Evolutionary conservation across 306 rosid genomes (phyloP).

Genomic region (Rosa rugosa): DNA sequence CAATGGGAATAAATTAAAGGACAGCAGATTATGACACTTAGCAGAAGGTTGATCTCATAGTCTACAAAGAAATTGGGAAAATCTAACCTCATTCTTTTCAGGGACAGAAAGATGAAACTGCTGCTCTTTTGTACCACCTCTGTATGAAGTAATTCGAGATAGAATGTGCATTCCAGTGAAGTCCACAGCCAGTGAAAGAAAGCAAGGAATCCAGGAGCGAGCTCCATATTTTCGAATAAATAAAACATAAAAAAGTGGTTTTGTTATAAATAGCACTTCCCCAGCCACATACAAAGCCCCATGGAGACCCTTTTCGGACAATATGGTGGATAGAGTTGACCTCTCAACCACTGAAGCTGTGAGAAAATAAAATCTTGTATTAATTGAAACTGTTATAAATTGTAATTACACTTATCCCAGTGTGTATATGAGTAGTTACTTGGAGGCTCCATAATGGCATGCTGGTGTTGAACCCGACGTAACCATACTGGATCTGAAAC

Average conservation of each 20-base stretch:
- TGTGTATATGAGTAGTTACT: slow-evolving; percentile 35
- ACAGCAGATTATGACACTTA: slow-evolving; percentile 7
- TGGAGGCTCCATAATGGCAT: slow-evolving; percentile 52
- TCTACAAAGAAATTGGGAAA: slow-evolving; percentile 20
- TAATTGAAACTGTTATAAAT: slow-evolving; percentile 22
- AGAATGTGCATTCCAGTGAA: slow-evolving; percentile 55
- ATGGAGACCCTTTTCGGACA: slow-evolving; percentile 63
- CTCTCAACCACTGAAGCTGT: slow-evolving; percentile 54
- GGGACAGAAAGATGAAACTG: slow-evolving; percentile 49
- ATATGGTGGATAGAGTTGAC: slow-evolving; percentile 54
- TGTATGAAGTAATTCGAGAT: slow-evolving; percentile 49
- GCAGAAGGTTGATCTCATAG: slow-evolving; percentile 1
- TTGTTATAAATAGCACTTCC: slow-evolving; percentile 68
- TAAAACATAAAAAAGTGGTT: slow-evolving; percentile 87
- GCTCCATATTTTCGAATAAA: slow-evolving; percentile 66
- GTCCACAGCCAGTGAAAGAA: slow-evolving; percentile 72
- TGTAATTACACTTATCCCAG: background rate
- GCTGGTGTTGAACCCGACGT: slow-evolving; percentile 58
- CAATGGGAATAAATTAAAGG: slow-evolving; percentile 6
- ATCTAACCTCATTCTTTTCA: slow-evolving; percentile 86
- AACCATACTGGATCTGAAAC: slow-evolving; percentile 59
- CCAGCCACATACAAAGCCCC: slow-evolving; percentile 68
- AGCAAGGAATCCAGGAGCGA: slow-evolving; percentile 94
- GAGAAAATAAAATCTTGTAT: slow-evolving; percentile 29
- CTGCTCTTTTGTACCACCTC: slow-evolving; percentile 36